Evolutionary conservation across 768 basidiomycete genomes (phyloP), one percentile per base, ranked within the genome.

Genomic region (Leccinum ochraceum): DNA sequence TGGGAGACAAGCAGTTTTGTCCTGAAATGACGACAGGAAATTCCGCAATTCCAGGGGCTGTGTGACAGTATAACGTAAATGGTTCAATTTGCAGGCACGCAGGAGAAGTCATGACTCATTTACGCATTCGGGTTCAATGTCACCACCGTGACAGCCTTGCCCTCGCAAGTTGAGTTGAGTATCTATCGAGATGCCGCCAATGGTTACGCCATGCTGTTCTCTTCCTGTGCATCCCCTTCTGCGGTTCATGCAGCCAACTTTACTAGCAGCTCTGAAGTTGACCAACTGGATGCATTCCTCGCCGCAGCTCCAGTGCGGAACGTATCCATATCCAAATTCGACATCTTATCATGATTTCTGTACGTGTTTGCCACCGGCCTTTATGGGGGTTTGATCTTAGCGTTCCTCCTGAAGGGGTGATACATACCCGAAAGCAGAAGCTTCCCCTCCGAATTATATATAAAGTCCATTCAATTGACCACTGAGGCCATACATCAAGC

Each of bases 251-350:
- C 6, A 44, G 44, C 44, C 44, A 44, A 46, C 20, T 46, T 46
- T 20, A 46, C 44, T 13, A 11, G 17, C 4, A 32, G 24, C 10
- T 30, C 34, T 20, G 22, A 30, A 10, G 26, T 32, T 8, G 34
- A 39, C 2, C 7, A 11, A 46, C 28, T 14, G 44, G 10, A 6
- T 44, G 44, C 14, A 20, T 13, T 16, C 13, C 22, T 34, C n/a
- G 6, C 36, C 54, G 54, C 61, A 53, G 52, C 55, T 53, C 44
- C 44, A 46, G 20, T n/a, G 42, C 9, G 26, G 2, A 24, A 6
- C 4, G 53, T 69, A 36, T 53, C 59, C 70, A 67, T 70, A 51
- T 55, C 68, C 54, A 11, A 49, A 60, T 20, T 17, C 44, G 6
- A 22, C 11, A 57, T 70, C 59, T 44, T 36, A 66, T 67, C 63